These are phyloP conservation scores for Nothophytophthora sp. DNA, from an alignment of 352 stramenopile species.

Conservation along the genomic window DNA sequence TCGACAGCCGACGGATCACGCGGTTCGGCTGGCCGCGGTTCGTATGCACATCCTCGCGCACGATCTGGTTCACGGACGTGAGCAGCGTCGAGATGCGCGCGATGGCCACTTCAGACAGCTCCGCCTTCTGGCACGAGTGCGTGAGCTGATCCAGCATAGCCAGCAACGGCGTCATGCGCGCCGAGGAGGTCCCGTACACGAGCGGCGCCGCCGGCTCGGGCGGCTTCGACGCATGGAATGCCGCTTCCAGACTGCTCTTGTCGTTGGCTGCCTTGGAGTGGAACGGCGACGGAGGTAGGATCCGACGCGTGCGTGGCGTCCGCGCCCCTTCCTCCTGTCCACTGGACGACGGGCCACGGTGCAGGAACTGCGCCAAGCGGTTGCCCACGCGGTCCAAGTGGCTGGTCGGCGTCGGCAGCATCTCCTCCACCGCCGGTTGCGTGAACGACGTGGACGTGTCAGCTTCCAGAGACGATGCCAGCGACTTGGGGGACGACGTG, in stretches of 20 bases:
- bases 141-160: slow-evolving; percentile 46
- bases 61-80: slow-evolving; percentile 66
- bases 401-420: slow-evolving; percentile 4
- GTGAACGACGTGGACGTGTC: slow-evolving; percentile 25
- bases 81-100: slow-evolving; percentile 68
- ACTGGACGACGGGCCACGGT: slow-evolving; percentile 15
- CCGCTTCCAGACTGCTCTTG: slow-evolving; percentile 22
- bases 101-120: slow-evolving; percentile 66
- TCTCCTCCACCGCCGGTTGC: slow-evolving; percentile 10
- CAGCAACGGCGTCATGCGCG: slow-evolving; percentile 49
- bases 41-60: slow-evolving; percentile 62
- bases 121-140: slow-evolving; percentile 53
- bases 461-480: slow-evolving; percentile 21
- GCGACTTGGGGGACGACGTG: slow-evolving; percentile 26
- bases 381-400: slow-evolving; percentile 21
- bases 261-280: slow-evolving; percentile 23
- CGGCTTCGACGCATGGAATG: slow-evolving; percentile 23
- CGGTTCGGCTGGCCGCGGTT: slow-evolving; percentile 32
- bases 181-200: slow-evolving; percentile 16
- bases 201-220: slow-evolving; percentile 9
- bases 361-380: slow-evolving; percentile 37
- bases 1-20: slow-evolving; percentile 49
- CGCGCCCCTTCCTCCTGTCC: slow-evolving; percentile 6
- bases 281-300: slow-evolving; percentile 23
- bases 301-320: slow-evolving; percentile 13